phyloP scores from a whole-genome alignment of 768 basidiomycete species.

The Ephemerocybe angulata region DNA sequence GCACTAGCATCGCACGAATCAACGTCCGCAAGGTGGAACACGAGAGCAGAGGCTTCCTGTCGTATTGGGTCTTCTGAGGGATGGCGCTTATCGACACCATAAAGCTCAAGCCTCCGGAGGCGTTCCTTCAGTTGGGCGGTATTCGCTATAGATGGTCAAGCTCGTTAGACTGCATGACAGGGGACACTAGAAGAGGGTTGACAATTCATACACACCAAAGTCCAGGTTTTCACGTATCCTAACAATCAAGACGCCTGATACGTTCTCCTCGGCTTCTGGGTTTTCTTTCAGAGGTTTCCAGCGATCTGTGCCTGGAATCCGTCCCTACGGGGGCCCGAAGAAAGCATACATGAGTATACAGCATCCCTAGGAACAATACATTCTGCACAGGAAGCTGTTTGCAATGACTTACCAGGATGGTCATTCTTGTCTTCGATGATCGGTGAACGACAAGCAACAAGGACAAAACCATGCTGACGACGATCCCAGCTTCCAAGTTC shows the following conservation, averaged over 20 bases:
- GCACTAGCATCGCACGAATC: slow-evolving; percentile 90
- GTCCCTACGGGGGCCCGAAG: slow-evolving; percentile 49
- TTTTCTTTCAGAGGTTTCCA: slow-evolving; percentile 93
- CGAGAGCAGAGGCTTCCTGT: slow-evolving; percentile 68
- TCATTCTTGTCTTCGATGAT: slow-evolving; percentile 86
- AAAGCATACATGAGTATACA: not conserved
- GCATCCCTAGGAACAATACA: not conserved
- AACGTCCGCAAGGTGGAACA: slow-evolving; percentile 93
- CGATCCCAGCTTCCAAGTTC: slow-evolving; percentile 89
- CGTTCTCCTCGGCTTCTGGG: slow-evolving; percentile 75
- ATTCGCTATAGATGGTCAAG: slow-evolving; percentile 44
- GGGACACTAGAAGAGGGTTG: not conserved
- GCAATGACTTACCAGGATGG: slow-evolving; percentile 64
- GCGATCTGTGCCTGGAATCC: slow-evolving; percentile 80
- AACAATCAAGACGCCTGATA: slow-evolving; percentile 81
- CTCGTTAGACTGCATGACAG: slow-evolving; percentile 32
- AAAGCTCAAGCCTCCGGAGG: slow-evolving; percentile 80
- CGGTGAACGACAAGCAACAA: slow-evolving; percentile 86
- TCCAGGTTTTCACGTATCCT: slow-evolving; percentile 87
- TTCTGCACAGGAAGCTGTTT: no score
- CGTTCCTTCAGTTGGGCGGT: slow-evolving; percentile 93
- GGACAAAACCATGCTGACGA: slow-evolving; percentile 84
- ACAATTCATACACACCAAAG: slow-evolving; percentile 58
- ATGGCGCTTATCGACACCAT: slow-evolving; percentile 75
- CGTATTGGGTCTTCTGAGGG: slow-evolving; percentile 85